Evolutionary conservation across 805 yeast genomes (phyloP).

Genomic region (Helenozyma rhizophorensis): DNA sequence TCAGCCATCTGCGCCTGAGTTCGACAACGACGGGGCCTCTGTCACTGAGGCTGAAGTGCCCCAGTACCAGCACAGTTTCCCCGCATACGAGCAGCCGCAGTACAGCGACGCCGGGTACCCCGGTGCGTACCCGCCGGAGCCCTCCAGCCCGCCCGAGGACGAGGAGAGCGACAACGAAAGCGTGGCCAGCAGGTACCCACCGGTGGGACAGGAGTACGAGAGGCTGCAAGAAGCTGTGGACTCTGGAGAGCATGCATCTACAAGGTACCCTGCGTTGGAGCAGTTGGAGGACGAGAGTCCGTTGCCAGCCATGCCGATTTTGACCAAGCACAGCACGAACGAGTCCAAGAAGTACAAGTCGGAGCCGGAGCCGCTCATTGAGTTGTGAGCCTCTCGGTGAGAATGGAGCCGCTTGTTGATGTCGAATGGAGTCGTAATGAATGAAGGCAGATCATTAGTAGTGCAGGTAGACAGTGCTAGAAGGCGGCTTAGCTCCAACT

Average conservation of each 20-base stretch:
- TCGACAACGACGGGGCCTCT: neutral
- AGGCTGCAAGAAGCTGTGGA: slow-evolving; percentile 1
- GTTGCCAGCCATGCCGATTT: slow-evolving; percentile 2
- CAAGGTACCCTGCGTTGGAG: slow-evolving; percentile 16
- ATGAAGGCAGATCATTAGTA: too few species aligned
- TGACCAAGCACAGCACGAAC: slow-evolving; percentile 3
- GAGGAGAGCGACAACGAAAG: slow-evolving; percentile 15
- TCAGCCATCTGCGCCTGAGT: too few species aligned
- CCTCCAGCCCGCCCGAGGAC: slow-evolving; percentile 15
- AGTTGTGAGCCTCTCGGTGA: slow-evolving; percentile 21
- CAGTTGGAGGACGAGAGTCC: slow-evolving; percentile 5
- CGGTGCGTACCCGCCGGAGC: slow-evolving; percentile 9
- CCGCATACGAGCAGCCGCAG: neutral
- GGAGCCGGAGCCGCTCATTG: slow-evolving; percentile 42
- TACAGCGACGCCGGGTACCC: neutral
- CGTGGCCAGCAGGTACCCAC: slow-evolving; percentile 17
- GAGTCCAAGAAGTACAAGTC: slow-evolving; percentile 12
- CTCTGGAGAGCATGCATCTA: slow-evolving; percentile 10
- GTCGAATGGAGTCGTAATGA: too few species aligned
- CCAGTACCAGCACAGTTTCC: neutral
- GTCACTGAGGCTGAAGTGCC: too few species aligned
- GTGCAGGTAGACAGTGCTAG: too few species aligned
- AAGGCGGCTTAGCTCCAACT: too few species aligned
- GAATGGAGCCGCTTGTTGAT: too few species aligned
- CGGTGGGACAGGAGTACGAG: slow-evolving; percentile 8